Percentiles rank a stretch among this genome's conserved stretches.
Evolutionary conservation across 192 early-diverging fungal genomes (phyloP).

Genomic region (Coemansia sp.): DNA sequence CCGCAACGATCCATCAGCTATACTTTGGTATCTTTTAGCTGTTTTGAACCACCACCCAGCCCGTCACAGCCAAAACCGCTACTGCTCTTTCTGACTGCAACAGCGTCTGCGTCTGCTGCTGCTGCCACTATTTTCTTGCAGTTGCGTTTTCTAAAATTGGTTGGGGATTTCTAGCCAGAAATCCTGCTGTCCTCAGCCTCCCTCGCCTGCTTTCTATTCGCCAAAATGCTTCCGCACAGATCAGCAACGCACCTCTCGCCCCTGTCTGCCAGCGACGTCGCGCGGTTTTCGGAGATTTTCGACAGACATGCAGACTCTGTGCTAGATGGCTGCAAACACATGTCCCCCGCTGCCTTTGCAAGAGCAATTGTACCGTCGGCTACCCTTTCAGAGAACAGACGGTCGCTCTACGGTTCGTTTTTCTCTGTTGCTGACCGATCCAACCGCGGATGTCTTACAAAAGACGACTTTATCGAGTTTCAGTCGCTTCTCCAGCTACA

Average conservation of each 20-base stretch:
- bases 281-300: slow-evolving; percentile 46
- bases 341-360: slow-evolving; percentile 53
- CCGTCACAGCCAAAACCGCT: too few relatives aligned
- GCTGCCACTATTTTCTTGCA: neutral
- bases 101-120: neutral
- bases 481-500: slow-evolving; percentile 50
- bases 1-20: too few relatives aligned
- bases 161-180: neutral
- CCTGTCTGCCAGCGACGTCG: slow-evolving; percentile 34
- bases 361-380: slow-evolving; percentile 36
- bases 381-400: neutral
- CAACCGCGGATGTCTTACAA: slow-evolving; percentile 39
- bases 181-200: neutral
- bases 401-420: slow-evolving; percentile 37
- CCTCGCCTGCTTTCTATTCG: slow-evolving; percentile 5
- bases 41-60: too few relatives aligned
- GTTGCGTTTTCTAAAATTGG: neutral
- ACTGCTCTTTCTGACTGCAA: too few relatives aligned
- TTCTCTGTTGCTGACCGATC: slow-evolving; percentile 57
- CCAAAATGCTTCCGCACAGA: slow-evolving; percentile 11
- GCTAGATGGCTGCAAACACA: slow-evolving; percentile 35
- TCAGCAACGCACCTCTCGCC: neutral
- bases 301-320: slow-evolving; percentile 43
- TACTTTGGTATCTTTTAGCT: too few relatives aligned
- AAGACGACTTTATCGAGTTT: slow-evolving; percentile 58